Evolutionary conservation across 305 asterid species (phyloP).

Genomic region (Plantago coronopus): DNA sequence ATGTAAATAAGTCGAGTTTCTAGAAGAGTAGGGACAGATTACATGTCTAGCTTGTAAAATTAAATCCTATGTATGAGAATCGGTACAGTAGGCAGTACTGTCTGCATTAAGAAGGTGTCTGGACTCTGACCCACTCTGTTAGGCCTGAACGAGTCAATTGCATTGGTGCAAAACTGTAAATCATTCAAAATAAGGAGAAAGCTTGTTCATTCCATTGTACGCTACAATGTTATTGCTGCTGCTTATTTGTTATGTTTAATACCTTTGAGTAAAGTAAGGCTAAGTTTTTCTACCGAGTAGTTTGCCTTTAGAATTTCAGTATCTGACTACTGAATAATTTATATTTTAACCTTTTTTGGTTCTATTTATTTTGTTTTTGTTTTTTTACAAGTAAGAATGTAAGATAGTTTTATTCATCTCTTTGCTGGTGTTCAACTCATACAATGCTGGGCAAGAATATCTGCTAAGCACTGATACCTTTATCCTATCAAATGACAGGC

Average conservation of each 20-base stretch:
- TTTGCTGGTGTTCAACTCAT: background rate
- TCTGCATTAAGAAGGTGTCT: background rate
- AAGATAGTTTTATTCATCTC: no score
- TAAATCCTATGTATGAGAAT: background rate
- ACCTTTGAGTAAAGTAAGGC: no score
- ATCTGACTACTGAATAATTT: conserved; percentile 3
- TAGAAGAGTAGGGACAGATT: background rate
- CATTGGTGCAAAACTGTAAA: background rate
- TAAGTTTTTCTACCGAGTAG: no score
- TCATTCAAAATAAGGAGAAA: background rate
- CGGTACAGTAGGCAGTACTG: background rate
- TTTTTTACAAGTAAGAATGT: no score
- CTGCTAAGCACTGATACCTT: no score
- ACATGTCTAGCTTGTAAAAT: background rate
- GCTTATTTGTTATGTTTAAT: background rate
- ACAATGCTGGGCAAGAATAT: no score
- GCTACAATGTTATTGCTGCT: background rate
- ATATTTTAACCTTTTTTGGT: conserved; percentile 2
- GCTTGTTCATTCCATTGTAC: background rate
- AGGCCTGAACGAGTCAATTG: conserved; percentile 1
- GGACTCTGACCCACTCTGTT: conserved; percentile 1
- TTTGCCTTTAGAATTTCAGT: no score
- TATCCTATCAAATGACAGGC: conserved; percentile 49
- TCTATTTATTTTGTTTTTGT: background rate
- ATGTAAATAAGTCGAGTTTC: background rate